Evolutionary conservation across 2,329 filamentous ascomycete genomes (phyloP).

Genomic region (Lachnellula suecica): DNA sequence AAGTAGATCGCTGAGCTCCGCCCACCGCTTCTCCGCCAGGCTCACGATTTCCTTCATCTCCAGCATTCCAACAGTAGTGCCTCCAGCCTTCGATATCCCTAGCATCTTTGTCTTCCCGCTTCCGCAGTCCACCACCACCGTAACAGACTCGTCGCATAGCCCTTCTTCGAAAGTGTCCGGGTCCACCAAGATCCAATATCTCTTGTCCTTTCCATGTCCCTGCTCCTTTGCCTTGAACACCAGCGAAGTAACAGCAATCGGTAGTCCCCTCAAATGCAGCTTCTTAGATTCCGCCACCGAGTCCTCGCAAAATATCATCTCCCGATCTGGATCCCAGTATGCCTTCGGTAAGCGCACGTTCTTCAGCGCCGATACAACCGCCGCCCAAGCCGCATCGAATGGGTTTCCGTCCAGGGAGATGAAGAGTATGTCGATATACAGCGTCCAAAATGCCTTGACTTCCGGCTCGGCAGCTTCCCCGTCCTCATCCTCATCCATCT

Average conservation of each 20-base stretch:
- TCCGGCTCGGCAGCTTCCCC: constrained; percentile 38
- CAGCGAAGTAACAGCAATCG: constrained; percentile 74
- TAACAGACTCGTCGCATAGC: constrained; percentile 80
- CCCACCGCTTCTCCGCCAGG: constrained; percentile 64
- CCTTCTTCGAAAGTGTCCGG: constrained; percentile 88
- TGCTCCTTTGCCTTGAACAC: constrained; percentile 66
- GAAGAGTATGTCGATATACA: constrained; percentile 95
- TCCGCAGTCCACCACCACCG: constrained; percentile 69
- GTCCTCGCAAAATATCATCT: constrained; percentile 75
- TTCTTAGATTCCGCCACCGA: constrained; percentile 49
- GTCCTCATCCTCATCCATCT: constrained; percentile 36
- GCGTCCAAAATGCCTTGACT: constrained; percentile 86
- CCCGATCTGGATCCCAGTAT: constrained; percentile 79
- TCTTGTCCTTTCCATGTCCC: constrained; percentile 45
- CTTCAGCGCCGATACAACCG: constrained; percentile 75
- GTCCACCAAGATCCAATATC: constrained; percentile 79
- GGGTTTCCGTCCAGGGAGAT: constrained; percentile 90
- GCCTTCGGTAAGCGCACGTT: constrained; percentile 77
- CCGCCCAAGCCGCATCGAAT: constrained; percentile 88
- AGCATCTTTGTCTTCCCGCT: constrained; percentile 54
- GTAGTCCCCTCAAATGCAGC: constrained; percentile 64
- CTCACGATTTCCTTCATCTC: constrained; percentile 59
- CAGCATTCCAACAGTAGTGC: constrained; percentile 64
- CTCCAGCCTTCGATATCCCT: constrained; percentile 81
- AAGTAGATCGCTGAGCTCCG: constrained; percentile 38